Percentiles rank a stretch among this genome's conserved stretches.
These are phyloP conservation scores for Aethionema arabicum DNA, from an alignment of 345 rosid species.

Conservation along the genomic window DNA sequence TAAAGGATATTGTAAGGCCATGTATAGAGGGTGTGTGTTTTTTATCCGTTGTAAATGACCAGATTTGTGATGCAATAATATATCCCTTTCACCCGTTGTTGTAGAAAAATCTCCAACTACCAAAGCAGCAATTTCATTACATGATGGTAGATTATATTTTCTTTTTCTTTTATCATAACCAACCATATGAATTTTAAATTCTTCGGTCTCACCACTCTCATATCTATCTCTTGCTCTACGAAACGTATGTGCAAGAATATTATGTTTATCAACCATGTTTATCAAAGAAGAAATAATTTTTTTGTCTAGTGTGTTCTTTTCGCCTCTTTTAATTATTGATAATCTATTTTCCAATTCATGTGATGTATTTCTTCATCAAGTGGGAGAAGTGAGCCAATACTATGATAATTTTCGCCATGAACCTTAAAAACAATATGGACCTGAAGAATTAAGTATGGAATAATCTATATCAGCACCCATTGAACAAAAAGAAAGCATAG, in stretches of 20 bases:
- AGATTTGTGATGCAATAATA: background rate
- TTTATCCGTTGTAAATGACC: background rate
- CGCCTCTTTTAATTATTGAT: no score
- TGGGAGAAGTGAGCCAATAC: background rate
- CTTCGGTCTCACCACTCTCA: background rate
- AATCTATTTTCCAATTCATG: no score
- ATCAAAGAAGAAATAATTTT: background rate
- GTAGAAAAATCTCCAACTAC: background rate
- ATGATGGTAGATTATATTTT: background rate
- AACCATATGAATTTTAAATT: background rate
- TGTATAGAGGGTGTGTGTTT: background rate
- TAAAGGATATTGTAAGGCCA: background rate
- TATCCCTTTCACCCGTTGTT: constrained; percentile 5
- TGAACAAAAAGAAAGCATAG: no score
- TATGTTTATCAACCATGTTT: background rate
- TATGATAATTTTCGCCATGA: background rate
- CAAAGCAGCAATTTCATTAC: background rate
- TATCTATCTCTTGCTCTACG: background rate
- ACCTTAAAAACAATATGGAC: background rate
- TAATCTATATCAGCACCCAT: no score
- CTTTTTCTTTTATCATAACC: background rate
- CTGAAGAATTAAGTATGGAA: no score
- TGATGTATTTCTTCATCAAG: background rate
- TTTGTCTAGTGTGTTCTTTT: background rate
- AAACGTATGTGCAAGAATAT: background rate